These are phyloP conservation scores for Neurospora discreta DNA, from an alignment of 495 filamentous ascomycete species.

Conservation along the genomic window DNA sequence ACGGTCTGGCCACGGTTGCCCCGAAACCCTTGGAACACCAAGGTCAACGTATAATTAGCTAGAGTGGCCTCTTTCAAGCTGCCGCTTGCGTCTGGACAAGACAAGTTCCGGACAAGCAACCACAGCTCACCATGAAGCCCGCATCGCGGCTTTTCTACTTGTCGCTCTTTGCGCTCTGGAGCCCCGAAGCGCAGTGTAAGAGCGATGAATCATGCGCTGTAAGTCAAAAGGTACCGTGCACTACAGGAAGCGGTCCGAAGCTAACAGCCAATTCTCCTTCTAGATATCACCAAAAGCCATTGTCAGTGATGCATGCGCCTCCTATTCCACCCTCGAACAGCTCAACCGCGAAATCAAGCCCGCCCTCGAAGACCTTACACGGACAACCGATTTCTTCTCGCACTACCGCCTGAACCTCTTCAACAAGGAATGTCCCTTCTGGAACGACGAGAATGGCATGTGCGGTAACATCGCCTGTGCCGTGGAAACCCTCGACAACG, in stretches of 20 bases:
- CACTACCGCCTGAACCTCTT: constrained; percentile 97
- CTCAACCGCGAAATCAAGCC: constrained; percentile 71
- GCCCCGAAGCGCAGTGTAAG: constrained; percentile 36
- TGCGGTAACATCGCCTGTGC: constrained; percentile 97
- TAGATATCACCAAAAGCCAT: constrained; percentile 46
- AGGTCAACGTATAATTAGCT: neutral
- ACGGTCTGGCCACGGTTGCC: neutral
- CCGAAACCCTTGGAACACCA: neutral
- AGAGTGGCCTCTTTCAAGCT: neutral
- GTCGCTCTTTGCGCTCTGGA: constrained; percentile 63
- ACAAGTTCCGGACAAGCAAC: neutral
- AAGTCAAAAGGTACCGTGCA: constrained; percentile 19
- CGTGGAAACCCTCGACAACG: constrained; percentile 91
- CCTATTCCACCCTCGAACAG: constrained; percentile 76
- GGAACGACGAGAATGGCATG: constrained; percentile 85
- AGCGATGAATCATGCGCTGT: constrained; percentile 28
- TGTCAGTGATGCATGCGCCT: constrained; percentile 82
- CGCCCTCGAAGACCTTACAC: constrained; percentile 69
- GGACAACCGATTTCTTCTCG: constrained; percentile 90
- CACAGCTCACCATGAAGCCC: constrained; percentile 45
- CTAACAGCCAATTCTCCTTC: constrained; percentile 24
- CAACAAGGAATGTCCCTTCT: constrained; percentile 90
- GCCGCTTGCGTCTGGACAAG: neutral
- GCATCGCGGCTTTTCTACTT: constrained; percentile 62
- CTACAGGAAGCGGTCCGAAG: neutral